Conservation (phyloP, 1,284 basidiomycete genomes). For the Austroboletus novae-zelandiae region DNA sequence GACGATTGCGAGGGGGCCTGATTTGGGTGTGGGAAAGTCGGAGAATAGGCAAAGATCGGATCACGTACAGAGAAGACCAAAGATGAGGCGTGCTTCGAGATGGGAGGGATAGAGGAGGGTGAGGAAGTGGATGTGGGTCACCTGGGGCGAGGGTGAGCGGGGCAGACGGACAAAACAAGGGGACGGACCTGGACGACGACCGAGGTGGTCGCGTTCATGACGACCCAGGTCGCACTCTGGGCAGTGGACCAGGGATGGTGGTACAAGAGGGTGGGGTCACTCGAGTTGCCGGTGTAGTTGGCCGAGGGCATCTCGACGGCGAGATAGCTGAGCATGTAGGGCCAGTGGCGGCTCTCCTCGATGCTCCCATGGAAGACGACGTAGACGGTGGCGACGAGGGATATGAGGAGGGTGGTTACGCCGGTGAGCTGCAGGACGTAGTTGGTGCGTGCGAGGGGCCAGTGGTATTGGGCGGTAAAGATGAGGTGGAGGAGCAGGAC, state of each 20-base stretch:
- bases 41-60: accelerated
- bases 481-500: slow-evolving; percentile 92
- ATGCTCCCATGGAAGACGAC: slow-evolving; percentile 67
- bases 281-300: slow-evolving; percentile 16
- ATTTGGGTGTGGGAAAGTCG: not conserved
- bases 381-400: slow-evolving; percentile 73
- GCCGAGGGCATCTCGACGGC: slow-evolving; percentile 72
- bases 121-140: slow-evolving; percentile 97
- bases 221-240: slow-evolving; percentile 78
- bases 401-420: slow-evolving; percentile 76
- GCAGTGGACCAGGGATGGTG: slow-evolving; percentile 61
- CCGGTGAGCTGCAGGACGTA: slow-evolving; percentile 86
- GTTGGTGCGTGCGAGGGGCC: slow-evolving; percentile 90
- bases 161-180: not conserved
- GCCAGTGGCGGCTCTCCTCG: slow-evolving; percentile 75
- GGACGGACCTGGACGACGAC: slow-evolving; percentile 77
- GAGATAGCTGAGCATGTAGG: slow-evolving; percentile 93
- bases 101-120: slow-evolving; percentile 93
- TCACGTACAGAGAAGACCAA: slow-evolving; percentile 70
- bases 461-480: slow-evolving; percentile 96
- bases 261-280: slow-evolving; percentile 28
- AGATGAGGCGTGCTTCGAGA: slow-evolving; percentile 89
- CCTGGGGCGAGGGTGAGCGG: slow-evolving; percentile 44
- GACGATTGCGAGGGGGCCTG: slow-evolving; percentile 83
- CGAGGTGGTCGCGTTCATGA: slow-evolving; percentile 85